Base-by-base conservation (phyloP, 805 yeast species). In the Danielozyma ontarioensis region DNA sequence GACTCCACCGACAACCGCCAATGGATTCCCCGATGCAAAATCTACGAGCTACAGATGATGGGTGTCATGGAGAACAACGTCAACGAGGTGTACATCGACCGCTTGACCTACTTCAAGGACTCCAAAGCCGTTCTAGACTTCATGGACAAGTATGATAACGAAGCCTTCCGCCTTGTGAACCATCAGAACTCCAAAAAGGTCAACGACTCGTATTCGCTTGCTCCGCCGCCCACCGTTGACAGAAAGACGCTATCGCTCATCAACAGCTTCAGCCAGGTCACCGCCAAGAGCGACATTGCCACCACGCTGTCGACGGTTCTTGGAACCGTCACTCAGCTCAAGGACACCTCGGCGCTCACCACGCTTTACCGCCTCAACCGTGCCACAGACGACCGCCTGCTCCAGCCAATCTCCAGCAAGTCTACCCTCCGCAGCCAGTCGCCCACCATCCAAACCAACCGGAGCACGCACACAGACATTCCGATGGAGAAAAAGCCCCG, bases 41-140 rank as follows among this genome's bases (percentile, higher is more conserved):
- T 93, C 32, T 90, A 93, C 55, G 97, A 90, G 49, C 60, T 93
- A 13, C 97, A 93, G 55, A 93, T 93, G 97, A 90, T 90, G 94
- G 97, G 97, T 0, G 74, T 93, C 5, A 87, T 90, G 81, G 97
- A 90, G 48, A 86, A 85, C 46, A 96, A 93, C 49, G 65, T 80
- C 36, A 77, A 79, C 42, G 76, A 82, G 10, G 74, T 83, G 5
- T 74, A 78, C 6, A 73, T 89, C 8, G 80, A 78, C 13, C 71
- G 80, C 32, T 59, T 88, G 32, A 69, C 64, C 10, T 47, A 47
- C 40, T 55, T 40, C 31, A 50, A 28, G 36, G 51, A 41, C 17
- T 51, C 61, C 4, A 53, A 53, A 31, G 64, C 80, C 0, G 64
- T 80, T 24, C 44, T 69, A 1, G 81, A 77, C 24, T 70, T 79